Conservation (phyloP, 2,329 filamentous ascomycete species). For the Leptographium lundbergii region DNA sequence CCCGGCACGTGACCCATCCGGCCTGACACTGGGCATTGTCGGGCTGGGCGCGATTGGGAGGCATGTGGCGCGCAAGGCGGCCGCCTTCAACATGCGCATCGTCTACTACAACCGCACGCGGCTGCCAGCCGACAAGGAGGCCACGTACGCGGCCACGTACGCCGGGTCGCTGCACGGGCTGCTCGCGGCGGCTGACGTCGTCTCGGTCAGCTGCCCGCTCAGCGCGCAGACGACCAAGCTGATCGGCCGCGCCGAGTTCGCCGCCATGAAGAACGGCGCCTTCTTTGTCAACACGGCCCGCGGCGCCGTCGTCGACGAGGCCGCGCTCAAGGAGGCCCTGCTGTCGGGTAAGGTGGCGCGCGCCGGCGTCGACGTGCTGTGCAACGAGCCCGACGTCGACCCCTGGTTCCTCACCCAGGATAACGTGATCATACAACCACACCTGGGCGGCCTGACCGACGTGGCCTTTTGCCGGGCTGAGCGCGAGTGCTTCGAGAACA, state of each 20-base stretch:
- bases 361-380: constrained; percentile 6
- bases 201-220: constrained; percentile 28
- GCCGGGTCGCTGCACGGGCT: constrained; percentile 25
- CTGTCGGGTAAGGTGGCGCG: constrained; percentile 21
- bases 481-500: constrained; percentile 16
- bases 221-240: constrained; percentile 24
- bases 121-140: constrained; percentile 22
- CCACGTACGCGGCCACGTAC: constrained; percentile 22
- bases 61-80: constrained; percentile 25
- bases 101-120: constrained; percentile 28
- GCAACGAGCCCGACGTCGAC: constrained; percentile 41
- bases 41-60: constrained; percentile 36
- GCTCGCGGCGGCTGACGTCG: constrained; percentile 26
- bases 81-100: constrained; percentile 29
- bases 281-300: constrained; percentile 7
- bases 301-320: constrained; percentile 7
- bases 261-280: constrained; percentile 22
- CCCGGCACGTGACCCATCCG: constrained; percentile 27
- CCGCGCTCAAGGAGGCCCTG: constrained; percentile 1
- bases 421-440: constrained; percentile 6
- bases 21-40: constrained; percentile 32
- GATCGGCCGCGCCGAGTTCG: constrained; percentile 1
- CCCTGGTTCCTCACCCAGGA: constrained; percentile 30
- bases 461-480: constrained; percentile 16
- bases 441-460: constrained; percentile 12